Base-by-base conservation (phyloP, 1,139 yeast genomes). In the Debaryomycetaceae sp. region DNA sequence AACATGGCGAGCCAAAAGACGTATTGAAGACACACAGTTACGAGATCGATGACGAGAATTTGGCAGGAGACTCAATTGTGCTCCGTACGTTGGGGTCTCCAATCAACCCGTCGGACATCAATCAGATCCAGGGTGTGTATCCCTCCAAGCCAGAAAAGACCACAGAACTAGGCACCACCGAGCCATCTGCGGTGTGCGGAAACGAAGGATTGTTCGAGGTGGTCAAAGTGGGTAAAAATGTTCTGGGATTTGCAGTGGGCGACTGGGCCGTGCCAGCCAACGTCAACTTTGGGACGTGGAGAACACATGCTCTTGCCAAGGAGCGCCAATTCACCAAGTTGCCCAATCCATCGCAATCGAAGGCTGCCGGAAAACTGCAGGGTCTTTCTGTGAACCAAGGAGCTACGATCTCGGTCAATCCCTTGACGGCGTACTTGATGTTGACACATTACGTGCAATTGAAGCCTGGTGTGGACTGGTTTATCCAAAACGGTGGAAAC, bases 401-500 rank as follows among this genome's bases (percentile, higher is more conserved):
- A 11, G 96, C 97, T 7, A 90, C 97, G 3, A 81, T 90, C 39
- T 74, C 88, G 7, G 97, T 95, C 43, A 93, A 93, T 62, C 98
- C 99, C 2, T 78, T 87, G 47, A 88, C 97, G 6, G 99, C 99
- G 0, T 88, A 83, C 58, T 88, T 89, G 65, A 79, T 95, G 87
- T 83, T 93, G 49, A 84, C 84, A 24, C 79, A 84, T 61, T 88
- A 80, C 60, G 78, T 75, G 40, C 73, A 81, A 41, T 75, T 87
- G 63, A 59, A 63, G 39, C 73, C 82, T 3, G 93, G 91, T 8
- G 64, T 65, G 51, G 97, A 93, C 63, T 95, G 97, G 97, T 80
- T 93, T 55, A 83, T 95, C 51, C 99, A 93, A 66, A 93, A 93
- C 59, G 99, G 97, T 35, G 98, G 97, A 37, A 93, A 89, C 53